Conservation (phyloP, 441 rosid genomes). For the Erodium trifolium region DNA sequence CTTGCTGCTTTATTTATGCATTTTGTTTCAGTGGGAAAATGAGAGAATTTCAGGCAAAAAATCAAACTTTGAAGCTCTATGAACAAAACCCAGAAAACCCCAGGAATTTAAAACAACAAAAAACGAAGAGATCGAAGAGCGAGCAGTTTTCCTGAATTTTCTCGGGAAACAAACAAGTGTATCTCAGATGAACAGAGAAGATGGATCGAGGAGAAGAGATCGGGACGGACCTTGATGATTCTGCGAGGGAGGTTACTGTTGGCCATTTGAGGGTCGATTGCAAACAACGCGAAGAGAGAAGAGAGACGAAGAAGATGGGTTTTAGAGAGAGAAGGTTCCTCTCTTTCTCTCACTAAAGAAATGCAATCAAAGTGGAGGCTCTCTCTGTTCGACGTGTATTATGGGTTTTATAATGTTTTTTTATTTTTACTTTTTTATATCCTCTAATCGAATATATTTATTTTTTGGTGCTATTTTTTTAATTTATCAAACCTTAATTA, state of each 20-base stretch:
- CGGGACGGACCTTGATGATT: constrained; percentile 4
- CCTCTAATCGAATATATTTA: too few relatives aligned
- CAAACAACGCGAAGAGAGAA: background rate
- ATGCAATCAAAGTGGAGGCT: background rate
- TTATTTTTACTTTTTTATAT: background rate
- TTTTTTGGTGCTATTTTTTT: too few relatives aligned
- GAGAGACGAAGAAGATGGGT: background rate
- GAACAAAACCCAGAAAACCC: background rate
- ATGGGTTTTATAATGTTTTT: background rate
- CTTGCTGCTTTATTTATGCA: background rate
- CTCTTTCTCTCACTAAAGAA: background rate
- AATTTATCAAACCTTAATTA: too few relatives aligned
- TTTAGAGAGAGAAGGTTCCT: background rate
- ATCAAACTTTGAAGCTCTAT: background rate
- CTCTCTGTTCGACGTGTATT: background rate
- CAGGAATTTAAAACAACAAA: background rate
- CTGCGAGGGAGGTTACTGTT: constrained; percentile 1
- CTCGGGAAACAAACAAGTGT: constrained; percentile 2
- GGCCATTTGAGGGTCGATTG: background rate
- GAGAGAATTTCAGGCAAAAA: background rate
- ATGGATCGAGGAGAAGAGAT: background rate
- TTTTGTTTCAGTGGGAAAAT: background rate
- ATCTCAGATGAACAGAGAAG: background rate
- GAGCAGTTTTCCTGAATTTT: background rate
- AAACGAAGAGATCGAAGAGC: background rate